phyloP scores from a whole-genome alignment of 805 yeast species.

The Starmerella roubikii region DNA sequence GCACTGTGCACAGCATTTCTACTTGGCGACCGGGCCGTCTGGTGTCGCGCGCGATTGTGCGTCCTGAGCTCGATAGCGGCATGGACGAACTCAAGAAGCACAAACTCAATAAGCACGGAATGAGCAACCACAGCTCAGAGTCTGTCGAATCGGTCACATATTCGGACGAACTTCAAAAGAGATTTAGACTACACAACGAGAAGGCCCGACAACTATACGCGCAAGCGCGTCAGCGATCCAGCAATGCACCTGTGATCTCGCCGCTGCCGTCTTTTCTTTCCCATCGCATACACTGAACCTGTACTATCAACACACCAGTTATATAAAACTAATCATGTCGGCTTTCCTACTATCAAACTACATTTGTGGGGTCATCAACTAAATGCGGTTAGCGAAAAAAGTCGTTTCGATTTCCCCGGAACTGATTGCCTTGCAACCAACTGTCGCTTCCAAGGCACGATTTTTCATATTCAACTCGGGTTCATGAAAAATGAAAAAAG shows the following conservation, averaged over 20 bases:
- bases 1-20: slow-evolving; percentile 1
- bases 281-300: too few relatives aligned
- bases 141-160: too few relatives aligned
- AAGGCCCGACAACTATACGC: not conserved
- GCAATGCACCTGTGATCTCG: not conserved
- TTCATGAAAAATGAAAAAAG: not conserved
- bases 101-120: too few relatives aligned
- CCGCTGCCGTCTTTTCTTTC: slow-evolving; percentile 7
- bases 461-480: not conserved
- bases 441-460: slow-evolving; percentile 1
- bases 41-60: slow-evolving; percentile 3
- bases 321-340: slow-evolving; percentile 9
- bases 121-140: not conserved
- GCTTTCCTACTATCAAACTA: slow-evolving; percentile 25
- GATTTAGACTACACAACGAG: not conserved
- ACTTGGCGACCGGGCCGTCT: slow-evolving; percentile 5
- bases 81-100: too few relatives aligned
- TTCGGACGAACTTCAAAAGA: not conserved
- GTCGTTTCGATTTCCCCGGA: slow-evolving; percentile 13
- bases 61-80: too few relatives aligned
- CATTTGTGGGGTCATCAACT: slow-evolving; percentile 17
- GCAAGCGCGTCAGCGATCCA: not conserved
- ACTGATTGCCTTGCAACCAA: slow-evolving; percentile 4
- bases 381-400: slow-evolving; percentile 24
- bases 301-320: too few relatives aligned